Percentiles rank a stretch among this genome's conserved stretches.
Evolutionary conservation across 2,329 filamentous ascomycete genomes (phyloP).

Genomic region (Fusarium heterosporum): DNA sequence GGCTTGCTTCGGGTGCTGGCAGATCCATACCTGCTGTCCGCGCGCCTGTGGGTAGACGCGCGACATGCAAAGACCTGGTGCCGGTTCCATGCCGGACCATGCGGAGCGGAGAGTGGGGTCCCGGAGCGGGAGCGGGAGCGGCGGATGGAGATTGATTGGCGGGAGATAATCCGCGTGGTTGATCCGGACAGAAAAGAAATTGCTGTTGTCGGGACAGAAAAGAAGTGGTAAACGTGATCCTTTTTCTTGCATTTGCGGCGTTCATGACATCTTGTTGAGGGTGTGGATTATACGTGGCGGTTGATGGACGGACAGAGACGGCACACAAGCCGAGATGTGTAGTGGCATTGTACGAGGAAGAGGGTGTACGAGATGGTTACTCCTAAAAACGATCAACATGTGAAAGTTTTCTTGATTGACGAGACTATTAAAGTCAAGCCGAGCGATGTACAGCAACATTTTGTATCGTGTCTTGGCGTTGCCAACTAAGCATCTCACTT

Average conservation of each 20-base stretch:
- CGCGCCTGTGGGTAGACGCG: conserved; percentile 53
- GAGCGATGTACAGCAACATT: conserved; percentile 14
- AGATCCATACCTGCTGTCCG: conserved; percentile 59
- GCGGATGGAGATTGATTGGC: conserved; percentile 49
- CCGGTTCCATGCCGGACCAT: conserved; percentile 53
- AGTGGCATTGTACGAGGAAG: conserved; percentile 23
- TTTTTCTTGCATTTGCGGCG: not conserved
- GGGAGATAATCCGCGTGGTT: conserved; percentile 46
- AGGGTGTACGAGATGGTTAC: conserved; percentile 31
- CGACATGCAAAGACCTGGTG: conserved; percentile 56
- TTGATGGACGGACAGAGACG: conserved; percentile 30
- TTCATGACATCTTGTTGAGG: conserved; percentile 17
- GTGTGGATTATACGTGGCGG: conserved; percentile 34
- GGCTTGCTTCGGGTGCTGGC: conserved; percentile 56
- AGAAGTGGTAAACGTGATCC: conserved; percentile 25
- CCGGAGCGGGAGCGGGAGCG: conserved; percentile 11
- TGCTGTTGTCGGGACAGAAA: conserved; percentile 35
- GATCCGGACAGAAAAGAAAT: conserved; percentile 48
- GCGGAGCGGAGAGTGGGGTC: conserved; percentile 23
- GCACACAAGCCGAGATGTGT: conserved; percentile 29
- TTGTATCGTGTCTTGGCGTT: conserved; percentile 26
- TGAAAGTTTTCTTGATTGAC: conserved; percentile 1
- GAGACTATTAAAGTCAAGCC: not conserved
- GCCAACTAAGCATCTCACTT: conserved; percentile 5
- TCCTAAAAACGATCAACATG: conserved; percentile 2